Evolutionary conservation across 2,329 filamentous ascomycete species (phyloP), one percentile per base, ranked within the genome.

Genomic region (Pleoardoris graminearum): DNA sequence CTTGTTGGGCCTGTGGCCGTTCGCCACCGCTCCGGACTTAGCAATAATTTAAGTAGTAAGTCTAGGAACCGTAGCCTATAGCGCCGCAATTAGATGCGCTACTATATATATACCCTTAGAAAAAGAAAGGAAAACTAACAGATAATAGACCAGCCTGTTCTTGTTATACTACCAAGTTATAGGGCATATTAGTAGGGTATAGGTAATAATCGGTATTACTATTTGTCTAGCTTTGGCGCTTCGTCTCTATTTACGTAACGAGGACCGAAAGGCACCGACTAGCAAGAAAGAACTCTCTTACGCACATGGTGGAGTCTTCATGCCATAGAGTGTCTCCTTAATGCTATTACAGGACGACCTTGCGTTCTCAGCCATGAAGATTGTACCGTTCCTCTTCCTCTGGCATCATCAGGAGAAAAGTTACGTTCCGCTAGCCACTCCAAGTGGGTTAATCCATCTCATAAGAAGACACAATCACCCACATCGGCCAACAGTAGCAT

Each of bases 251-350:
- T 43, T 77, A 17, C 64, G 69, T 3, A 76, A 76, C 37, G 62
- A 70, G 29, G 65, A 68, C 25, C 60, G 59, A 4, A 57, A 55
- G 6, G 43, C 63, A 5, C 37, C 62, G 10, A 50, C 60, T 4
- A 39, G 52, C 1, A 58, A 61, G 19, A 74, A 68, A 52, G 74
- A 77, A 61, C 66, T 4, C 50, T 70, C n/a, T 54, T 66, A 14
- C 68, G 67, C 8, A 67, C 69, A 8, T 77, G 75, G 75, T 75
- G 74, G 71, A 69, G 68, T 37, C 46, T 77, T 17, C 71, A 71
- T 53, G 65, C 63, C 2, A 57, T 74, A 25, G 75, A 77, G 46
- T 67, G 69, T 25, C 54, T 74, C 3, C 57, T 76, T 2, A 68
- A 68, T 14, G 61, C 71, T 7, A 68, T 76, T 21, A 75, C 71